Percentiles rank a stretch among this genome's conserved stretches.
phyloP scores from a whole-genome alignment of 129 eudicot species.

The Flaveria linearis region DNA sequence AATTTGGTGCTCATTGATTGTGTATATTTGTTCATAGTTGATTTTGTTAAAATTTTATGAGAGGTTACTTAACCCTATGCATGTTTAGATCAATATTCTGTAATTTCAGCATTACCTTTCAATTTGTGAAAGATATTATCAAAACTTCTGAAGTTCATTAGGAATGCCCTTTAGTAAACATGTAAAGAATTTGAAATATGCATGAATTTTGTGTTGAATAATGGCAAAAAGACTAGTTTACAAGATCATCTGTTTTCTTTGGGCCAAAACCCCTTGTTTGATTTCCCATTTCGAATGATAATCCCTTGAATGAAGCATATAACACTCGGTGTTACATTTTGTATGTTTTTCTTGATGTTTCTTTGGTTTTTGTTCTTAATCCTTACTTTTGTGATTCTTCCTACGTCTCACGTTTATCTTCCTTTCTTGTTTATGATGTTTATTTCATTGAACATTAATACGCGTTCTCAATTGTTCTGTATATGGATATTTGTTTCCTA shows the following conservation, averaged over 20 bases:
- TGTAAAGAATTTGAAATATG: neutral
- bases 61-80: conserved; percentile 2
- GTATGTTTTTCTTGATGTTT: neutral
- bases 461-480: conserved; percentile 4
- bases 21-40: neutral
- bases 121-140: neutral
- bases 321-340: neutral
- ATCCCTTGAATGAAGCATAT: neutral
- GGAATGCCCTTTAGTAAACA: neutral
- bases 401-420: conserved; percentile 16
- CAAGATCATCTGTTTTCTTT: neutral
- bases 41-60: neutral
- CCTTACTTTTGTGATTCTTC: neutral
- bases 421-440: neutral
- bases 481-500: neutral
- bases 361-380: conserved; percentile 1
- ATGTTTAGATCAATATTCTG: neutral
- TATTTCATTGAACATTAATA: neutral
- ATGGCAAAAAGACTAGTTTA: neutral
- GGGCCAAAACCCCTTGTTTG: conserved; percentile 7
- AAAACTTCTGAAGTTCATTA: neutral
- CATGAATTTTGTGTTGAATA: neutral
- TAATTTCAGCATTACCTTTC: neutral
- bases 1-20: neutral
- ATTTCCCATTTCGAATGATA: conserved; percentile 1